These are phyloP conservation scores for Mortierella claussenii DNA, from an alignment of 192 early-diverging fungal genomes.

Conservation along the genomic window DNA sequence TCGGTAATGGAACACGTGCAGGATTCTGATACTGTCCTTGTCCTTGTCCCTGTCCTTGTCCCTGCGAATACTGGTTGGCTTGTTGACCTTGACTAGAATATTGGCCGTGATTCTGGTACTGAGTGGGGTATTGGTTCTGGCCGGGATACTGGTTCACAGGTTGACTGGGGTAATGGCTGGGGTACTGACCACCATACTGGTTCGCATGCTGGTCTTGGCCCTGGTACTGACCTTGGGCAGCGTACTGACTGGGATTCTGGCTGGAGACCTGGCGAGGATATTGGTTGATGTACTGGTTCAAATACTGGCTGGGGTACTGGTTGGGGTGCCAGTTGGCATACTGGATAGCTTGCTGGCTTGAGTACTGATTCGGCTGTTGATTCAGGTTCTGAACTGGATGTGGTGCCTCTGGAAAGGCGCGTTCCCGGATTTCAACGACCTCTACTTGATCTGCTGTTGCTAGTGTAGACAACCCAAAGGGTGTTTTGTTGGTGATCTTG, in stretches of 20 bases:
- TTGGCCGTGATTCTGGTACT: background rate
- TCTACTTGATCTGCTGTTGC: background rate
- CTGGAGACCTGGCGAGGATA: too few species aligned
- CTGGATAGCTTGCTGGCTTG: background rate
- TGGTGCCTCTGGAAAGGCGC: background rate
- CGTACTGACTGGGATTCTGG: background rate
- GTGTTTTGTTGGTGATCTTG: conserved; percentile 7
- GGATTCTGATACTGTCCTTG: background rate
- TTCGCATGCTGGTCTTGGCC: background rate
- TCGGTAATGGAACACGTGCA: background rate
- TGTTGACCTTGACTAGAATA: background rate
- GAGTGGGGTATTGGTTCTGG: background rate
- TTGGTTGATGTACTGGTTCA: background rate
- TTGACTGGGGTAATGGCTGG: background rate
- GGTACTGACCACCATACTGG: background rate
- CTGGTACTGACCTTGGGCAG: background rate
- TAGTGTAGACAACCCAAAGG: background rate
- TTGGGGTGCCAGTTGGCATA: too few species aligned
- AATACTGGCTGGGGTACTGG: too few species aligned
- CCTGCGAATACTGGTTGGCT: too few species aligned
- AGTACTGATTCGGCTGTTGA: background rate
- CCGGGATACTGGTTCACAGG: background rate
- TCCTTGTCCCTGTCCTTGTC: background rate
- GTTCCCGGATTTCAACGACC: conserved; percentile 3
- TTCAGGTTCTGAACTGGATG: background rate